Base-by-base conservation (phyloP, 2,329 filamentous ascomycete species). In the Penicillium sp. region DNA sequence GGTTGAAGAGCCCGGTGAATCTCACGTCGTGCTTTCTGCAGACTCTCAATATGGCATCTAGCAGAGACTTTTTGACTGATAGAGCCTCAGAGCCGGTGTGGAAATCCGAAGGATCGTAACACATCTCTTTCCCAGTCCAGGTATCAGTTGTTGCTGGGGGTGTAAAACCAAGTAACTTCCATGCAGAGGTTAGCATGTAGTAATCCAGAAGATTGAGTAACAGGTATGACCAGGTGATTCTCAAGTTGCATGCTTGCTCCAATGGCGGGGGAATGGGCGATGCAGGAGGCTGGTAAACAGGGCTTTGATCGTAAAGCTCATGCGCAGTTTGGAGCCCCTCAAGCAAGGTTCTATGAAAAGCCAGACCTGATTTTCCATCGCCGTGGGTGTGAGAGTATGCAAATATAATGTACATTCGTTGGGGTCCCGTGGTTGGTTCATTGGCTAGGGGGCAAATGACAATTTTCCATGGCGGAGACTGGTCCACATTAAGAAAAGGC, bases 1-100 rank as follows among this genome's bases (percentile, higher is more conserved):
- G 49, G 13, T 52, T 52, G 26, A 52, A 43, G 5, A 52, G 11
- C 1, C 49, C 49, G n/a, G 49, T 52, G 37, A 52, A 52, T 33
- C 29, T 52, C 14, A 52, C 49, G 3, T 19, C 26, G 3, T 44
- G 14, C 19, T 52, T 19, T 33, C 49, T 52, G 37, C 49, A 52
- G 16, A 33, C 13, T 7, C 6, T 33, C 37, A 52, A 39, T 2
- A 9, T 24, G 14, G 49, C 19, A 8, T 52, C 26, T 8, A 52
- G 14, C 4, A 43, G 26, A 31, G 26, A n/a, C 24, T 45, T 52
- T 1, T 35, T 10, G 16, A 52, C n/a, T n/a, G 45, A 33, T 0
- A 52, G 49, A 22, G 26, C 26, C 19, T 45, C 37, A 0, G 49
- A 52, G n/a, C 27, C 49, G 4, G 49, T 45, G 9, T 13, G 24